Base-by-base conservation (phyloP, 2,329 filamentous ascomycete species). In the Phaeoacremonium minimum region DNA sequence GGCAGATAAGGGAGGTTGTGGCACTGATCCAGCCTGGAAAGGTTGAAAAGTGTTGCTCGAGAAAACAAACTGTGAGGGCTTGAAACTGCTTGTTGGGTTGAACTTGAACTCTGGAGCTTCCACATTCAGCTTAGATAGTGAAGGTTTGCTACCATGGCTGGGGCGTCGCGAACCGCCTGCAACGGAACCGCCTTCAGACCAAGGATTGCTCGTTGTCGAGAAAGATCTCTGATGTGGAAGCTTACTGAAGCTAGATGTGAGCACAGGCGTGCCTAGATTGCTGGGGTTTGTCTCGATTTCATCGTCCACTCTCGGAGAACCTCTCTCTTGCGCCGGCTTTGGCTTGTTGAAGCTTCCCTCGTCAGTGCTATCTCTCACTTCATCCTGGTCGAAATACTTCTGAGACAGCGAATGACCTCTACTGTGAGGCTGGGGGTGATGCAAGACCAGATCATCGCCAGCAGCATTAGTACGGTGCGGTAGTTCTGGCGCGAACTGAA, bases 91-190 rank as follows among this genome's bases (percentile, higher is more conserved):
- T 4, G 62, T 57, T 4, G 75, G 75, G 43, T 78, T 77, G 60
- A 91, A 91, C 49, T 83, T 87, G 69, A 96, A 96, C 52, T 93
- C 87, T 32, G 89, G 85, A 0, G 91, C 91, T 44, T 84, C 79
- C 18, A 94, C 89, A 50, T 97, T 97, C 48, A 97, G 75, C 47
- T 83, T 90, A 1, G 88, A 87, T 30, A 82, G 60, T 1, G 80
- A 90, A 4, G 80, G 69, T 49, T 84, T 87, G 53, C 81, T 83
- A 14, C 69, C 73, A 51, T 89, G 85, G 45, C 74, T 76, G 9
- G 69, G 63, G 13, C 61, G 64, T 30, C 66, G 63, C 18, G 63
- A 54, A 15, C 58, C 50, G 30, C 57, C 56, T 17, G 61, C 50
- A 29, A 56, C 50, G 12, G 71, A 65, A 17, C 64, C 60, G 6